These are phyloP conservation scores for Monilinia fructigena DNA, from an alignment of 2,329 filamentous ascomycete species.

Conservation along the genomic window DNA sequence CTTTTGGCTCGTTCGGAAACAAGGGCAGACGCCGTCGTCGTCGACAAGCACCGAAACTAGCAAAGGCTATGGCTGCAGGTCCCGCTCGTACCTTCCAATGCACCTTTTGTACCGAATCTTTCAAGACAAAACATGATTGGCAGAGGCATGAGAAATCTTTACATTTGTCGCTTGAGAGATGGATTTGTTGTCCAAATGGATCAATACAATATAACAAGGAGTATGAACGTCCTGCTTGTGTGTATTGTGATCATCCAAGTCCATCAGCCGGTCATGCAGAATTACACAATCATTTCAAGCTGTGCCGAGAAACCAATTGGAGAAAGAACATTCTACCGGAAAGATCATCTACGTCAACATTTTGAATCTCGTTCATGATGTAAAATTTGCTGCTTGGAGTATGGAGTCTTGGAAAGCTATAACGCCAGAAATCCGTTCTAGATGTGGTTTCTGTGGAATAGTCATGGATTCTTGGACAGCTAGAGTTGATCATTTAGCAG, in stretches of 20 bases:
- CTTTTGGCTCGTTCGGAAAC: constrained; percentile 37
- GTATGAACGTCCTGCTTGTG: constrained; percentile 56
- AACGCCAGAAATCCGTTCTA: constrained; percentile 59
- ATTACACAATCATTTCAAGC: constrained; percentile 56
- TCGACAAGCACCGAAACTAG: constrained; percentile 41
- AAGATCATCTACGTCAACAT: constrained; percentile 67
- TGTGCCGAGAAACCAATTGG: constrained; percentile 64
- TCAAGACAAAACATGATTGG: constrained; percentile 68
- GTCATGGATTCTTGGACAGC: constrained; percentile 61
- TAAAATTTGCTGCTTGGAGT: constrained; percentile 60
- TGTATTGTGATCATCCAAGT: constrained; percentile 58
- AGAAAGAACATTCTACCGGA: constrained; percentile 65
- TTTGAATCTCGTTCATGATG: constrained; percentile 59
- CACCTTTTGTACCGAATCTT: constrained; percentile 68
- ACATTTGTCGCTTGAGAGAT: constrained; percentile 63
- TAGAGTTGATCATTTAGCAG: constrained; percentile 62
- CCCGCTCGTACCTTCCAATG: constrained; percentile 54
- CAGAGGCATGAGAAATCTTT: constrained; percentile 68
- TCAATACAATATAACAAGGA: constrained; percentile 56
- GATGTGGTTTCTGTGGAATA: constrained; percentile 64
- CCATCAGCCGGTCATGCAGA: constrained; percentile 58
- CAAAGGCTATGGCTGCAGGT: constrained; percentile 48
- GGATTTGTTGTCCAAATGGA: constrained; percentile 62
- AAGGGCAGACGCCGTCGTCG: constrained; percentile 37
- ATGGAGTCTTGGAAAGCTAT: constrained; percentile 63